Evolutionary conservation across 1,284 basidiomycete genomes (phyloP), one percentile per base, ranked within the genome.

Genomic region (Fomes fomentarius): DNA sequence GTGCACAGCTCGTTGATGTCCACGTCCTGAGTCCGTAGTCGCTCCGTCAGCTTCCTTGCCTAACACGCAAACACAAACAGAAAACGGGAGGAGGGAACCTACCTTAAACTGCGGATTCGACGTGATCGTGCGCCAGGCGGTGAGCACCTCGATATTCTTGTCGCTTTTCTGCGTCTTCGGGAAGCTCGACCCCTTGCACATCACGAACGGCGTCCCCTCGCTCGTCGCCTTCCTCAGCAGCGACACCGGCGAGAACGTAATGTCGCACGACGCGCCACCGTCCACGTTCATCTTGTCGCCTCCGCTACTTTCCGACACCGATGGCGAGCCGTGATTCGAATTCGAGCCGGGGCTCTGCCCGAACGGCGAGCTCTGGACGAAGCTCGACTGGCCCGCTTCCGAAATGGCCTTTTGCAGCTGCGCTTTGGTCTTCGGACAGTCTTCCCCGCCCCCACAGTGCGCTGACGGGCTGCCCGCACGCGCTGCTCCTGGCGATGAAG

Each of bases 1-100:
- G 81, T 67, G 65, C 90, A 93, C 17, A 93, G 74, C 46, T 86
- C 77, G 60, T 87, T 89, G 58, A 93, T 84, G 63, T 92, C 90
- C 35, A 81, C 75, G 61, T 90, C 87, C 87, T 91, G 61, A 28
- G 54, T 28, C 28, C 52, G 45, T 51, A 42, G 33, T 50, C 46
- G 24, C 38, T 17, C 37, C 17, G 49, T 59, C 49, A 61, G 44
- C 50, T 33, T 14, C 47, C 11, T 47, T 49, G 43, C 46, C 19
- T 45, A 31, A 42, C 33, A 14, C 38, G 14, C 43, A n/a, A 33
- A 30, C 31, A 11, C 4, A n/a, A n/a, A n/a, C n/a, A n/a, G n/a
- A n/a, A n/a, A n/a, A n/a, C n/a, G n/a, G n/a, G n/a, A n/a, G n/a
- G n/a, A n/a, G n/a, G n/a, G n/a, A n/a, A 66, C 66, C 47, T 30